phyloP scores from a whole-genome alignment of 805 yeast species.

The Candida morakotiae region DNA sequence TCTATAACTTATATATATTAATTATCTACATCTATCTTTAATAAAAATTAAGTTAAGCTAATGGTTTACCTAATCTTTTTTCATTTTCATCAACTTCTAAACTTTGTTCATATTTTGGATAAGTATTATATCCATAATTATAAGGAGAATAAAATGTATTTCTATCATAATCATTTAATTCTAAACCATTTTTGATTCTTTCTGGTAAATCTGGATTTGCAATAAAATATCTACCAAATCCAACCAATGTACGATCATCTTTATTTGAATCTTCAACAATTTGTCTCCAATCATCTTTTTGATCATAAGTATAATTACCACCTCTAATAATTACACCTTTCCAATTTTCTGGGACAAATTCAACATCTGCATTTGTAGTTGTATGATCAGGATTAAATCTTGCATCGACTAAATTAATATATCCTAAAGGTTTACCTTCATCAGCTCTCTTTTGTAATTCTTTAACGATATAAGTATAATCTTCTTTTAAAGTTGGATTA shows the following conservation, averaged over 20 bases:
- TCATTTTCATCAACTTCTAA: conserved; percentile 9
- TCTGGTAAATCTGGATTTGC: conserved; percentile 43
- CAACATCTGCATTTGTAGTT: conserved; percentile 9
- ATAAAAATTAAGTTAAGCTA: not conserved
- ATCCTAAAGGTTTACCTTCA: conserved; percentile 26
- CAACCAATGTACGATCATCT: conserved; percentile 39
- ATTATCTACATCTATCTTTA: too few relatives aligned
- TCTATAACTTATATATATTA: too few relatives aligned
- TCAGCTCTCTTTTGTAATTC: conserved; percentile 30
- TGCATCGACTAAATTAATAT: conserved; percentile 28
- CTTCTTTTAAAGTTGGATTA: conserved; percentile 24
- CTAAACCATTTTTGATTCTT: conserved; percentile 32
- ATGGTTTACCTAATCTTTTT: conserved; percentile 6
- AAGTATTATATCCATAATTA: conserved; percentile 27
- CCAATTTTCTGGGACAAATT: conserved; percentile 27
- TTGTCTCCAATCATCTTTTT: conserved; percentile 5
- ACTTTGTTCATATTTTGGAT: conserved; percentile 5
- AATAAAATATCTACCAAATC: conserved; percentile 33
- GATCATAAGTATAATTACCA: conserved; percentile 14
- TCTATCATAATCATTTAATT: conserved; percentile 38
- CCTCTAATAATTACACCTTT: conserved; percentile 15
- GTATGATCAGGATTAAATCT: conserved; percentile 10
- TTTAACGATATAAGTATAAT: conserved; percentile 21
- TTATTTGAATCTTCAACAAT: conserved; percentile 10
- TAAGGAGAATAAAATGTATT: conserved; percentile 28